A percentile compares a stretch with the other conserved stretches of the same genome.
Evolutionary conservation across 805 yeast species (phyloP).

Genomic region (Yarrowia osloensis): DNA sequence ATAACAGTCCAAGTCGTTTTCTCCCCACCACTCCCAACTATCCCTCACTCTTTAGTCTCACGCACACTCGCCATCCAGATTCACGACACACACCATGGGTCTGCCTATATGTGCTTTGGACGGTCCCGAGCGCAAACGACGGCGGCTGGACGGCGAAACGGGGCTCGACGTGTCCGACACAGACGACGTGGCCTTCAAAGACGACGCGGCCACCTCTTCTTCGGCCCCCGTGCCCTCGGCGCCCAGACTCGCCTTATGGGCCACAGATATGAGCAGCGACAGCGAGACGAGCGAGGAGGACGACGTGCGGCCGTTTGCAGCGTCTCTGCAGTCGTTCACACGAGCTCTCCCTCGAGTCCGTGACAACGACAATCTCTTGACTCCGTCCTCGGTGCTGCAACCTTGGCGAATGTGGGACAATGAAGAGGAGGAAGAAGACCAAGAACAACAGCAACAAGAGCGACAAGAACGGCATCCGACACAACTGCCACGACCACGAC

Average conservation of each 20-base stretch:
- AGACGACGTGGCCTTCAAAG: neutral
- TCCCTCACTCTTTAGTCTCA: neutral
- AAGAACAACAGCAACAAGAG: neutral
- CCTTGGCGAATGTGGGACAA: slow-evolving; percentile 5
- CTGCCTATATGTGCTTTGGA: slow-evolving; percentile 11
- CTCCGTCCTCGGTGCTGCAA: neutral
- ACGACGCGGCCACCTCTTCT: neutral
- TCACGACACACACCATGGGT: slow-evolving; percentile 15
- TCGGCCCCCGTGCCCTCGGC: neutral
- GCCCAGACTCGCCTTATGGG: neutral
- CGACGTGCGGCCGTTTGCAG: neutral
- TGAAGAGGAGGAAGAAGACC: neutral
- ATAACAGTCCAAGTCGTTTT: no score
- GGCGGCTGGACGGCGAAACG: slow-evolving; percentile 16
- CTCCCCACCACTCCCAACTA: neutral
- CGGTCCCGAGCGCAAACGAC: slow-evolving; percentile 17
- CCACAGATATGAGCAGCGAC: neutral
- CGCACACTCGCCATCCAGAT: neutral
- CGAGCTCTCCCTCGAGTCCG: neutral
- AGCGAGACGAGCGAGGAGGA: slow-evolving; percentile 13
- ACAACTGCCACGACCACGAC: neutral
- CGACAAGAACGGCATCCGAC: neutral
- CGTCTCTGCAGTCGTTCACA: neutral
- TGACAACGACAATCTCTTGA: neutral
- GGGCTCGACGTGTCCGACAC: neutral